Evolutionary conservation across 164 flowering plant species (phyloP).

Genomic region (Nymphaea colorata): DNA sequence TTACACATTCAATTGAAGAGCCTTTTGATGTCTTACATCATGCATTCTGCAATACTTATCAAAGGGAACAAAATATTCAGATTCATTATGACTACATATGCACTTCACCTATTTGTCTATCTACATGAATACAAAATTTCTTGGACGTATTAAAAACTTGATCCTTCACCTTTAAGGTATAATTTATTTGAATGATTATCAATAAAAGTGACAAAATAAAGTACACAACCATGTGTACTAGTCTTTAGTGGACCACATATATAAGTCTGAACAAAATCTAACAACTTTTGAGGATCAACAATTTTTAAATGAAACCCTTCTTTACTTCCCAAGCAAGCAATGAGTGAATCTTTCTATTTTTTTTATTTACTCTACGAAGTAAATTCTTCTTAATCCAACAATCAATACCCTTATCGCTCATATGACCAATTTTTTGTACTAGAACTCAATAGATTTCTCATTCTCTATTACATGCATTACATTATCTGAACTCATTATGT

Average conservation of each 20-base stretch:
- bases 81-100: neutral
- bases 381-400: neutral
- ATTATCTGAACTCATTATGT: too few relatives aligned
- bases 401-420: neutral
- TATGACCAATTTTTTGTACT: neutral
- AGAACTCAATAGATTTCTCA: neutral
- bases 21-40: conserved; percentile 8
- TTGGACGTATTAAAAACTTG: too few relatives aligned
- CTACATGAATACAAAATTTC: neutral
- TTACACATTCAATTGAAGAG: conserved; percentile 14
- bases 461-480: neutral
- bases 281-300: neutral
- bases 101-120: neutral
- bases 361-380: neutral
- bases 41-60: conserved; percentile 2
- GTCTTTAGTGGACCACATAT: neutral
- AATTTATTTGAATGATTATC: too few relatives aligned
- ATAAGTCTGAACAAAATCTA: neutral
- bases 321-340: neutral
- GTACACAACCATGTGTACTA: neutral
- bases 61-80: neutral
- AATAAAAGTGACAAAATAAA: too few relatives aligned
- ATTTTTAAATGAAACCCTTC: neutral
- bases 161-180: too few relatives aligned
- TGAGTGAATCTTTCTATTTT: too few relatives aligned